phyloP scores from a whole-genome alignment of 2,329 filamentous ascomycete species.

The Aspergillus melleus region DNA sequence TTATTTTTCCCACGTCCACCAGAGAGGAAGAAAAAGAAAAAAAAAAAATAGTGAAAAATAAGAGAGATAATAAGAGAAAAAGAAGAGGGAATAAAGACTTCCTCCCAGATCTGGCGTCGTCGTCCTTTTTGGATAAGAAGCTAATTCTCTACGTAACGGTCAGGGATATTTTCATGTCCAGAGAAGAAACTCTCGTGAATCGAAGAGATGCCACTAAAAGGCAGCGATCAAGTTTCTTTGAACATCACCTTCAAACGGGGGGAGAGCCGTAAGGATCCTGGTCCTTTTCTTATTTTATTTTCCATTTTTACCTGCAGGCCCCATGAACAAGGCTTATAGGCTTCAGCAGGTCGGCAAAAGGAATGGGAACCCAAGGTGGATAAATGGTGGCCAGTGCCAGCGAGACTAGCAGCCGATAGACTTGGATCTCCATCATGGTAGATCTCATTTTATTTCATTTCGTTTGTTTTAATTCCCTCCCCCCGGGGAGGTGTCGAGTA shows the following conservation, averaged over 20 bases:
- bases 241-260: not conserved
- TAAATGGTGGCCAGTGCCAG: constrained; percentile 34
- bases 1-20: not conserved
- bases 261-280: constrained; percentile 3
- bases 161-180: not conserved
- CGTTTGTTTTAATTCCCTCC: not conserved
- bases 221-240: not conserved
- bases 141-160: not conserved
- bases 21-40: not conserved
- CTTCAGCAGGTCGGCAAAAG: constrained; percentile 11
- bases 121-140: not conserved
- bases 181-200: not conserved
- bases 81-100: no score
- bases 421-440: constrained; percentile 35
- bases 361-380: constrained; percentile 16
- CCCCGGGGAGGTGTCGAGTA: not conserved
- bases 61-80: no score
- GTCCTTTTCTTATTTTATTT: not conserved
- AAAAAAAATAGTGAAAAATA: not conserved
- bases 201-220: not conserved
- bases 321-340: constrained; percentile 25
- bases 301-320: constrained; percentile 12
- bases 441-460: constrained; percentile 24
- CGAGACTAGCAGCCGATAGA: constrained; percentile 37
- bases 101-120: no score